Base-by-base conservation (phyloP, 345 rosid species). In the Geranium rotundifolium region DNA sequence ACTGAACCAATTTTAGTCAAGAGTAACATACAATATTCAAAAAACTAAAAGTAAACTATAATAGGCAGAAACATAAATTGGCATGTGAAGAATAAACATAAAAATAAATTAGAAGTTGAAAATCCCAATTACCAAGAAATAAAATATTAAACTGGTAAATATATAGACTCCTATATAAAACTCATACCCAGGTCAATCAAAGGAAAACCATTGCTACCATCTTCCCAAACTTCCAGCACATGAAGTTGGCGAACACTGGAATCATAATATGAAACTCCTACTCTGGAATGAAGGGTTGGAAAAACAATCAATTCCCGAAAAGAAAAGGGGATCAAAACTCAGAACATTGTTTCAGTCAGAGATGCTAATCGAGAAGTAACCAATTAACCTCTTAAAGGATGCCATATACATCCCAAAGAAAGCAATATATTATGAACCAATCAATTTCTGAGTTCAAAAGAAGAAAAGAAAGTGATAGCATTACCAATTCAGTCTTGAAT, bases 141-240 rank as follows among this genome's bases (percentile, higher is more conserved):
- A 57, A 5, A 12, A 17, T 23, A 23, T 19, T 13, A 30, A 55
- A 54, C 41, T 30, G 59, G 31, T 54, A 54, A 19, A 37, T 66
- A 39, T 54, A 57, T 50, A 29, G 46, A 66, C 58, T 16, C 18
- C 16, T 58, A 56, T 57, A 58, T 62, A 62, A 56, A 70, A 58
- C 8, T 12, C 50, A 52, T 83, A 91, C 97, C 93, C 54, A 92
- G 77, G 75, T 90, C 95, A 69, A 92, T 78, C 67, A 86, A 60
- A 41, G 88, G 88, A 65, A 89, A 87, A 46, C 80, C 87, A 46
- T 82, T 74, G 71, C 76, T 78, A 70, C 82, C 83, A 73, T 87
- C 99, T 73, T 92, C 99, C 97, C 96, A 92, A 72, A 79, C 76
- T 83, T 92, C 99, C 71, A 90, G 81, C 68, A 89, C 95, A 72